These are phyloP conservation scores for Alternaria sp. DNA, from an alignment of 2,329 filamentous ascomycete genomes.

Conservation along the genomic window DNA sequence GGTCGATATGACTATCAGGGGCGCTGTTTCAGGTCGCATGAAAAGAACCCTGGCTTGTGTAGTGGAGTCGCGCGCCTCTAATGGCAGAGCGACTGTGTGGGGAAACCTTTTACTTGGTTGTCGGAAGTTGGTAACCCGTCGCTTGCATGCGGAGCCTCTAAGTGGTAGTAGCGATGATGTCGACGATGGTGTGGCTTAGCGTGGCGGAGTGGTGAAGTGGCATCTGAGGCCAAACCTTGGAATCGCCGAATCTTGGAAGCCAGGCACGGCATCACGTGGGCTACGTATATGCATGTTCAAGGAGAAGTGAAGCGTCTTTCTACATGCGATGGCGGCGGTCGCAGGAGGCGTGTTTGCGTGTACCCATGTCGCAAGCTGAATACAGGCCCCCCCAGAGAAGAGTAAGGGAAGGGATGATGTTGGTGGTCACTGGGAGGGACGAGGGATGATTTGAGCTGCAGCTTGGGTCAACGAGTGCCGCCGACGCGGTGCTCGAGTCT, in stretches of 20 bases:
- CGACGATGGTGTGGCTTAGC: conserved; percentile 14
- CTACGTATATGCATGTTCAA: conserved; percentile 11
- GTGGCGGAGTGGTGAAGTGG: conserved; percentile 9
- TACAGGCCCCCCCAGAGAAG: background rate
- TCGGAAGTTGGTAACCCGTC: conserved; percentile 13
- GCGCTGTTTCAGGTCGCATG: conserved; percentile 48
- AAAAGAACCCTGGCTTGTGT: conserved; percentile 26
- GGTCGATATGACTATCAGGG: conserved; percentile 39
- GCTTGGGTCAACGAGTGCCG: conserved; percentile 4
- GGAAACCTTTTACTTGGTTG: conserved; percentile 6
- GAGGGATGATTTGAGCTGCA: background rate
- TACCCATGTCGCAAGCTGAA: conserved; percentile 6
- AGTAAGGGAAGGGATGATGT: background rate
- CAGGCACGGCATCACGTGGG: conserved; percentile 20
- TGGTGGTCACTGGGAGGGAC: background rate
- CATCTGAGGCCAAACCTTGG: conserved; percentile 3
- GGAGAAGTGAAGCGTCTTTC: conserved; percentile 1
- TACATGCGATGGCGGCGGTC: conserved; percentile 3
- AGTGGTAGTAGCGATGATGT: conserved; percentile 14
- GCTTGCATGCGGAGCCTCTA: conserved; percentile 12
- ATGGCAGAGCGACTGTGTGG: conserved; percentile 23
- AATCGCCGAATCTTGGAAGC: background rate
- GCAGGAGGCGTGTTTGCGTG: conserved; percentile 15
- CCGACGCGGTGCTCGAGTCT: background rate
- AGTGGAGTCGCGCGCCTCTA: conserved; percentile 25